Evolutionary conservation across 1,139 yeast genomes (phyloP), one percentile per base, ranked within the genome.

Genomic region (Eremothecium sinecaudum): DNA sequence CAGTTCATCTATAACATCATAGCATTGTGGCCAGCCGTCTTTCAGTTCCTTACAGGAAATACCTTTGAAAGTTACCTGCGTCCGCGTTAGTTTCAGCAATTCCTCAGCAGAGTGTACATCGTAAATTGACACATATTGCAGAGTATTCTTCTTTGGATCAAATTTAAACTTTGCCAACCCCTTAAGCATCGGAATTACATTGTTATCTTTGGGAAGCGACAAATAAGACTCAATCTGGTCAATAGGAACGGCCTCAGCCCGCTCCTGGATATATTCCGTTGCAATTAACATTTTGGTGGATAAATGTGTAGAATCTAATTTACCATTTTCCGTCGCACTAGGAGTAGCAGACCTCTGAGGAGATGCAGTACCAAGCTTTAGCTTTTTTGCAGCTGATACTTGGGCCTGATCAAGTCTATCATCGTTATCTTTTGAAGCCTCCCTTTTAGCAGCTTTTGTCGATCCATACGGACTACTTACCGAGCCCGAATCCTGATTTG

Each of bases 1-100:
- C 29, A 90, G 63, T 47, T 79, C 77, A 32, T 76, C 75, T 18
- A 90, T 75, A 0, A 92, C 81, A 5, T 73, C 75, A 31, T 79
- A 58, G 55, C 95, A 87, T n/a, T 87, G 93, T 33, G 81, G 72
- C 99, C 99, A 92, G 14, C 98, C 98, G 54, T 92, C 99, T 50
- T 78, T 79, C 40, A 92, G 67, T 50, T 87, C 95, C 52, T 83
- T 83, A 19, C 90, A 95, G 0, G 86, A 67, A 2, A 81, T 71
- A 2, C 98, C 98, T 51, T 78, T 83, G 56, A 83, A 86, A 2
- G 95, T 83, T 2, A 82, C 78, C 59, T 86, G 96, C 16, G 77
- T 67, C 48, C 87, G 71, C 40, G 92, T 66, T 46, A 79, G 80
- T 40, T 74, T 69, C 37, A 92, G 58, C 42, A 92, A 64, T 44